These are phyloP conservation scores for Ochetophila trinervis DNA, from an alignment of 306 rosid genomes.

Conservation along the genomic window DNA sequence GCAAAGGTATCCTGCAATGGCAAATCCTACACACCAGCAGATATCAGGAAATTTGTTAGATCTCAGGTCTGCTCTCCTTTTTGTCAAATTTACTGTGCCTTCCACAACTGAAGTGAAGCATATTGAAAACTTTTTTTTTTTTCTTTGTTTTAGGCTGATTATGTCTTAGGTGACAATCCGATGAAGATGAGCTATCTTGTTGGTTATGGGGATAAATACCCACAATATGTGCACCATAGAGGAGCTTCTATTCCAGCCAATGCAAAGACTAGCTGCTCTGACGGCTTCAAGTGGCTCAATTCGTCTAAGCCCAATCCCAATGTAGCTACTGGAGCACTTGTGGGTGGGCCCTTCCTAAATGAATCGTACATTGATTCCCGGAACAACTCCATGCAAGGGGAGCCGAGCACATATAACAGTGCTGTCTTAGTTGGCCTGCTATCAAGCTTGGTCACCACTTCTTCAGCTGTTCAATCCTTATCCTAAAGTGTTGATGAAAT, in stretches of 20 bases:
- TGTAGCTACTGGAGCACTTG: constrained; percentile 84
- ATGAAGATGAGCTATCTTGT: constrained; percentile 77
- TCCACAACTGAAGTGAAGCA: neutral
- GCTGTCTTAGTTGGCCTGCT: constrained; percentile 85
- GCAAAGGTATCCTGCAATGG: constrained; percentile 56
- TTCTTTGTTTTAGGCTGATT: constrained; percentile 60
- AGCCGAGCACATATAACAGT: constrained; percentile 90
- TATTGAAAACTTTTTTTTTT: neutral
- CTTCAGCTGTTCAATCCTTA: constrained; percentile 71
- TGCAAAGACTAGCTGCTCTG: constrained; percentile 56
- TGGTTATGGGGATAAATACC: constrained; percentile 81
- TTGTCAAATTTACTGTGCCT: constrained; percentile 1
- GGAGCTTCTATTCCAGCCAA: constrained; percentile 86
- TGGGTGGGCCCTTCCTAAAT: constrained; percentile 88
- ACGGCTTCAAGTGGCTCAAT: constrained; percentile 69
- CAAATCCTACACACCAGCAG: constrained; percentile 53
- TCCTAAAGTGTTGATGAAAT: constrained; percentile 26
- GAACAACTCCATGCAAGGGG: constrained; percentile 81
- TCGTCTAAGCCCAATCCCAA: constrained; percentile 82
- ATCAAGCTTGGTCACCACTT: constrained; percentile 86
- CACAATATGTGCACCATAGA: constrained; percentile 88
- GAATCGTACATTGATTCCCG: constrained; percentile 69
- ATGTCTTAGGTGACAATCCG: constrained; percentile 87
- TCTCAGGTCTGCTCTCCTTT: constrained; percentile 59
- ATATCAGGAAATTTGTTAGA: constrained; percentile 70